phyloP scores from a whole-genome alignment of 148 eudicot species.

The Dianthus caryophyllus region DNA sequence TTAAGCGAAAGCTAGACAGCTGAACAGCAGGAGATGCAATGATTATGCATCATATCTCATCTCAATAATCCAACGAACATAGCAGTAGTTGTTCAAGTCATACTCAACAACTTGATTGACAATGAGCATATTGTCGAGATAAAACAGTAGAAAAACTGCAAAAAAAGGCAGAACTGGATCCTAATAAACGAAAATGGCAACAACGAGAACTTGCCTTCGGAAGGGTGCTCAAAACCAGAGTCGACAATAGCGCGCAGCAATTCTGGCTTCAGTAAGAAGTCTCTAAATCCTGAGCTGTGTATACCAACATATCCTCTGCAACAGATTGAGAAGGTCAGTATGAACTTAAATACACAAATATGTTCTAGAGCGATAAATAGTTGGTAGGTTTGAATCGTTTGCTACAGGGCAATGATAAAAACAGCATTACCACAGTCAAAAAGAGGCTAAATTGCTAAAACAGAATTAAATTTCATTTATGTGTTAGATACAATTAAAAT shows the following conservation, averaged over 20 bases:
- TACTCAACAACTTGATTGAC: conserved; percentile 8
- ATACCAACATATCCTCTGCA: conserved; percentile 60
- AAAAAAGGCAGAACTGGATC: background rate
- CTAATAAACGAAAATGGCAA: background rate
- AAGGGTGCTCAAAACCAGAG: conserved; percentile 68
- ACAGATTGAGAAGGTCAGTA: background rate
- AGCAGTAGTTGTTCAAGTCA: conserved; percentile 8
- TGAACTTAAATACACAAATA: background rate
- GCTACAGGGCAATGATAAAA: no score
- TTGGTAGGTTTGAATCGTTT: no score
- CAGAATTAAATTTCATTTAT: no score
- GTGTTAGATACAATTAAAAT: no score
- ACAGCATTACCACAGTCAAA: no score
- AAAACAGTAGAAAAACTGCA: background rate
- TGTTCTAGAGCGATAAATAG: no score
- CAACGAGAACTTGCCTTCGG: conserved; percentile 50
- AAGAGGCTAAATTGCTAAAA: no score
- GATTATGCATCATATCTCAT: conserved; percentile 4
- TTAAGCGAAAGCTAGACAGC: background rate
- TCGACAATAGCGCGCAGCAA: conserved; percentile 64
- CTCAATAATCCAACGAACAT: conserved; percentile 10
- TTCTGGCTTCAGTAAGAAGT: conserved; percentile 64
- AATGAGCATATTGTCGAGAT: conserved; percentile 2
- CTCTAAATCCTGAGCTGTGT: conserved; percentile 66
- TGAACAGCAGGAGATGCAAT: background rate